Percentiles rank a stretch among this genome's conserved stretches.
phyloP scores from a whole-genome alignment of 441 rosid genomes.

The Brassica balearica region DNA sequence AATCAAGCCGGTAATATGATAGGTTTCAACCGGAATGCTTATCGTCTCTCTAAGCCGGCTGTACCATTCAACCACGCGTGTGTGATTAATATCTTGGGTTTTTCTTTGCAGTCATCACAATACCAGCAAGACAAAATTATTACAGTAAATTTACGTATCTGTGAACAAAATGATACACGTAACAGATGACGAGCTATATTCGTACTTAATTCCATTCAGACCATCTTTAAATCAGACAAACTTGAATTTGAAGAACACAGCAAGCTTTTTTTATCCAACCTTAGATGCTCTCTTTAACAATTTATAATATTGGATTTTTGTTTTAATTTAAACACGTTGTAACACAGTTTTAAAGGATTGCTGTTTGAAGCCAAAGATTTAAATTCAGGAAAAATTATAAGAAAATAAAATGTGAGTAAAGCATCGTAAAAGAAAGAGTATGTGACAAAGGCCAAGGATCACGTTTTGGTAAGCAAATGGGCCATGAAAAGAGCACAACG shows the following conservation, averaged over 20 bases:
- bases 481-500: slow-evolving; percentile 3
- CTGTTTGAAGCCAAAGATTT: not conserved
- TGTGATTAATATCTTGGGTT: not conserved
- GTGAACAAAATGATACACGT: not conserved
- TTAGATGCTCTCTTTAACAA: not conserved
- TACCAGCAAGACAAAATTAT: not conserved
- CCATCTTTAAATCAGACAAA: not conserved
- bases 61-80: too few species aligned
- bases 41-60: too few species aligned
- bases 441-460: slow-evolving; percentile 31
- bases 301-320: not conserved
- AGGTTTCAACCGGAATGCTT: too few species aligned
- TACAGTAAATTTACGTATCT: not conserved
- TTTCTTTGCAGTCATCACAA: not conserved
- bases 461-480: slow-evolving; percentile 29
- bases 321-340: slow-evolving; percentile 9
- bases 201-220: not conserved
- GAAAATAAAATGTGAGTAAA: slow-evolving; percentile 35
- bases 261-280: not conserved
- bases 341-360: not conserved
- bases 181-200: not conserved
- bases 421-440: slow-evolving; percentile 25
- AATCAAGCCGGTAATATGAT: too few species aligned
- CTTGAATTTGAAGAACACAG: not conserved
- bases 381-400: not conserved